Conservation (phyloP, 1,139 yeast species). For the Saccharomyces hybrid region DNA sequence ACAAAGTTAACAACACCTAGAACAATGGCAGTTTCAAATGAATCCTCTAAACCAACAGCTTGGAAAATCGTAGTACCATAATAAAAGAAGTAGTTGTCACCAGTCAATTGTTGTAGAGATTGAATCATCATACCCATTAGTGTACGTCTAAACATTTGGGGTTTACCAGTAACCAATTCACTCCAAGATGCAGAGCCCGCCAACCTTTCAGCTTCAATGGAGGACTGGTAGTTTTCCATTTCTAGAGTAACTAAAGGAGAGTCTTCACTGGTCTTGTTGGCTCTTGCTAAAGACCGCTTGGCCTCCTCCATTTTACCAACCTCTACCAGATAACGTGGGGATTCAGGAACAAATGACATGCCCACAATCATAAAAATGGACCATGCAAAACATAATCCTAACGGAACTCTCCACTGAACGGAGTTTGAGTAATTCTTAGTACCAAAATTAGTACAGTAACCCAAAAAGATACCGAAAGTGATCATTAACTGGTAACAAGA, state of each 20-base stretch:
- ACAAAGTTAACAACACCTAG: slow-evolving; percentile 71
- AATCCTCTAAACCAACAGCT: slow-evolving; percentile 63
- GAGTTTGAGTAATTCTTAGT: slow-evolving; percentile 40
- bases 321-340: slow-evolving; percentile 62
- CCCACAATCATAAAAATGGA: slow-evolving; percentile 40
- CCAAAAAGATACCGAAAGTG: slow-evolving; percentile 54
- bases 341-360: slow-evolving; percentile 64
- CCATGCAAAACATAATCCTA: slow-evolving; percentile 44
- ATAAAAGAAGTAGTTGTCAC: slow-evolving; percentile 73
- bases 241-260: slow-evolving; percentile 52
- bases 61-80: slow-evolving; percentile 69
- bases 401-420: slow-evolving; percentile 55
- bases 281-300: slow-evolving; percentile 48
- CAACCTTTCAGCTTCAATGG: slow-evolving; percentile 51
- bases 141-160: slow-evolving; percentile 45
- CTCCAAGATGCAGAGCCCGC: slow-evolving; percentile 62
- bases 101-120: slow-evolving; percentile 66
- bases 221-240: slow-evolving; percentile 52
- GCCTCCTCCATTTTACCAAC: slow-evolving; percentile 50
- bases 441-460: slow-evolving; percentile 55
- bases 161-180: slow-evolving; percentile 58
- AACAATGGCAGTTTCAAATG: slow-evolving; percentile 67
- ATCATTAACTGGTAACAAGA: slow-evolving; percentile 59
- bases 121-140: slow-evolving; percentile 56
- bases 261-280: slow-evolving; percentile 47